Conservation (phyloP, 2,329 filamentous ascomycete genomes). For the Purpureocillium lavendulum region DNA sequence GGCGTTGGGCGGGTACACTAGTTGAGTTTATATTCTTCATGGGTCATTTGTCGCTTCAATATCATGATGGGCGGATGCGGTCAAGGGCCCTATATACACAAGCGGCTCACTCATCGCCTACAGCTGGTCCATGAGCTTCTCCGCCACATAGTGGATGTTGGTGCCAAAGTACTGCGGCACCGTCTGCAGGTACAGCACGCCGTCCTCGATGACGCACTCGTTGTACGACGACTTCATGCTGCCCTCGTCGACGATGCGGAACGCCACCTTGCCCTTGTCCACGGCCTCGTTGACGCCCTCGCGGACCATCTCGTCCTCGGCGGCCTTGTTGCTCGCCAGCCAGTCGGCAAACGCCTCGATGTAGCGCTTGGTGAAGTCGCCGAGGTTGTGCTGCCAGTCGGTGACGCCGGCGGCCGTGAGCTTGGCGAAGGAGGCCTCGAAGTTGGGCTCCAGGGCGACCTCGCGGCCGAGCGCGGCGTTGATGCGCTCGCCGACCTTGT, state of each 20-base stretch:
- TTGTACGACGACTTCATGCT: constrained; percentile 28
- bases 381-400: constrained; percentile 37
- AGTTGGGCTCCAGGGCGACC: constrained; percentile 38
- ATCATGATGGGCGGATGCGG: too few species aligned
- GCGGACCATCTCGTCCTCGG: constrained; percentile 37
- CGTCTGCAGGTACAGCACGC: constrained; percentile 40
- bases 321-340: constrained; percentile 35
- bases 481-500: constrained; percentile 26
- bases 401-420: constrained; percentile 21
- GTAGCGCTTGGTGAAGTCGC: constrained; percentile 30
- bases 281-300: constrained; percentile 40
- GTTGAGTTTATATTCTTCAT: not conserved
- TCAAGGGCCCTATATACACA: too few species aligned
- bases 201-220: constrained; percentile 39
- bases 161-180: constrained; percentile 16
- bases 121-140: constrained; percentile 20
- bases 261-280: constrained; percentile 30
- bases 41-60: too few species aligned
- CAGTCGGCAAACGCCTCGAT: constrained; percentile 33
- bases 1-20: not conserved
- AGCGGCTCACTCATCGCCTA: constrained; percentile 2
- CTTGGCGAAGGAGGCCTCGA: constrained; percentile 32
- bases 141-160: constrained; percentile 20
- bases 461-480: constrained; percentile 29
- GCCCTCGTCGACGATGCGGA: constrained; percentile 39